Conservation (phyloP, 2,329 filamentous ascomycete genomes). For the Monascus ruber region DNA sequence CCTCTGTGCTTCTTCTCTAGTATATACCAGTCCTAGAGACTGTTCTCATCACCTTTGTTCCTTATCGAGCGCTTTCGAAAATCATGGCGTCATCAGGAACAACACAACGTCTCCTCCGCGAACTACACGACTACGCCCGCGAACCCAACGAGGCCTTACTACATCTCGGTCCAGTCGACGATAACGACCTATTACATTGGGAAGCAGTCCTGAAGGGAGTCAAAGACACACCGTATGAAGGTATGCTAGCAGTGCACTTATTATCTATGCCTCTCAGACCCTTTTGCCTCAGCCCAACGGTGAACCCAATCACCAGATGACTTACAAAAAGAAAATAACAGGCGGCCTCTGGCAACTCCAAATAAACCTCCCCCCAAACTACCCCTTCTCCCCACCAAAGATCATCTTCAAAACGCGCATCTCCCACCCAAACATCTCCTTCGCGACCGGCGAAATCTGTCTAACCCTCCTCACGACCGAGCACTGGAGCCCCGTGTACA, state of each 20-base stretch:
- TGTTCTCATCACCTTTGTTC: not conserved
- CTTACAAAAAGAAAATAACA: slow-evolving; percentile 9
- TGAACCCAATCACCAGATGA: too few species aligned
- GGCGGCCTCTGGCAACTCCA: slow-evolving; percentile 72
- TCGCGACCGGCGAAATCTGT: slow-evolving; percentile 78
- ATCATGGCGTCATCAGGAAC: slow-evolving; percentile 25
- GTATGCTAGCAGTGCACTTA: slow-evolving; percentile 20
- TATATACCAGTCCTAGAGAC: not conserved
- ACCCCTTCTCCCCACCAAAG: slow-evolving; percentile 66
- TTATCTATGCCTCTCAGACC: too few species aligned
- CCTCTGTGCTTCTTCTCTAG: too few species aligned
- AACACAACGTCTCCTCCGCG: slow-evolving; percentile 50
- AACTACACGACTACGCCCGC: slow-evolving; percentile 47
- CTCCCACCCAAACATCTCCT: slow-evolving; percentile 70
- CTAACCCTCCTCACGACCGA: slow-evolving; percentile 65
- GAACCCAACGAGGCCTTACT: slow-evolving; percentile 46
- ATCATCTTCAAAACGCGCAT: slow-evolving; percentile 75
- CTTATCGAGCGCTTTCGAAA: slow-evolving; percentile 1
- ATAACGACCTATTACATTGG: slow-evolving; percentile 49
- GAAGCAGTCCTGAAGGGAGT: slow-evolving; percentile 51
- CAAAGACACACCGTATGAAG: slow-evolving; percentile 48
- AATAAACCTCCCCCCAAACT: slow-evolving; percentile 64
- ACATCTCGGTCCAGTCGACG: slow-evolving; percentile 45
- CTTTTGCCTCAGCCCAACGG: too few species aligned
- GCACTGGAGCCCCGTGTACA: slow-evolving; percentile 80